Conservation (phyloP, 768 basidiomycete species). For the Pleurotus cornucopiae region DNA sequence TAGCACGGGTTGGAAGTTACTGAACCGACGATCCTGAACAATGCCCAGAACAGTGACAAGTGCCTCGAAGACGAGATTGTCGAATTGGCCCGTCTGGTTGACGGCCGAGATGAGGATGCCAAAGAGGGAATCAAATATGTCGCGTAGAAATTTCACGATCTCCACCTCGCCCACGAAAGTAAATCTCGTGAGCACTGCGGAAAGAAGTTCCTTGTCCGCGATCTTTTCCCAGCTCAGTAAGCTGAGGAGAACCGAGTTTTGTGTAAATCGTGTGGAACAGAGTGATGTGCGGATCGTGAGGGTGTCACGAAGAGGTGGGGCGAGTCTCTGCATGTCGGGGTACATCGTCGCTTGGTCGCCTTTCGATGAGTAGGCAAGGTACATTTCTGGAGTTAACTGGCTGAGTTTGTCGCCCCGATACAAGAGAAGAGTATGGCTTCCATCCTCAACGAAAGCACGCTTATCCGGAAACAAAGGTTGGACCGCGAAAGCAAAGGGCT, state of each 20-base stretch:
- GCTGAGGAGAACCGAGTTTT: slow-evolving; percentile 79
- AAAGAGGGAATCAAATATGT: slow-evolving; percentile 92
- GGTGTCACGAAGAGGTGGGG: slow-evolving; percentile 72
- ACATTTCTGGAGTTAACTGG: slow-evolving; percentile 62
- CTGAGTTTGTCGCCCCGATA: slow-evolving; percentile 75
- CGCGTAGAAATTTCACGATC: slow-evolving; percentile 87
- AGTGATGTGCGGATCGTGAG: slow-evolving; percentile 83
- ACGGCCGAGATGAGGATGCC: slow-evolving; percentile 74
- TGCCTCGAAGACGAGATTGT: slow-evolving; percentile 84
- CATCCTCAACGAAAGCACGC: slow-evolving; percentile 82
- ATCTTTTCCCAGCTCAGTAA: slow-evolving; percentile 80
- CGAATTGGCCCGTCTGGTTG: slow-evolving; percentile 77
- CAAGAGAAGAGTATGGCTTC: slow-evolving; percentile 78
- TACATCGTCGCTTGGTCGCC: slow-evolving; percentile 56
- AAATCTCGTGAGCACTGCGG: slow-evolving; percentile 75
- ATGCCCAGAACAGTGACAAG: slow-evolving; percentile 90
- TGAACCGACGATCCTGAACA: slow-evolving; percentile 90
- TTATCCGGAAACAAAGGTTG: slow-evolving; percentile 80
- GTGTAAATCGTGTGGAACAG: slow-evolving; percentile 89
- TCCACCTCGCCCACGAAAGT: slow-evolving; percentile 93
- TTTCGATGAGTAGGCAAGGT: slow-evolving; percentile 55
- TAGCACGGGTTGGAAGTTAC: slow-evolving; percentile 90
- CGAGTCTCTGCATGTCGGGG: slow-evolving; percentile 57
- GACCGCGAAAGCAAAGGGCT: slow-evolving; percentile 89
- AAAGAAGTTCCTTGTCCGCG: slow-evolving; percentile 57